Percentiles rank a stretch among this genome's conserved stretches.
These are phyloP conservation scores for Sherardia arvensis DNA, from an alignment of 257 asterid species.

Conservation along the genomic window DNA sequence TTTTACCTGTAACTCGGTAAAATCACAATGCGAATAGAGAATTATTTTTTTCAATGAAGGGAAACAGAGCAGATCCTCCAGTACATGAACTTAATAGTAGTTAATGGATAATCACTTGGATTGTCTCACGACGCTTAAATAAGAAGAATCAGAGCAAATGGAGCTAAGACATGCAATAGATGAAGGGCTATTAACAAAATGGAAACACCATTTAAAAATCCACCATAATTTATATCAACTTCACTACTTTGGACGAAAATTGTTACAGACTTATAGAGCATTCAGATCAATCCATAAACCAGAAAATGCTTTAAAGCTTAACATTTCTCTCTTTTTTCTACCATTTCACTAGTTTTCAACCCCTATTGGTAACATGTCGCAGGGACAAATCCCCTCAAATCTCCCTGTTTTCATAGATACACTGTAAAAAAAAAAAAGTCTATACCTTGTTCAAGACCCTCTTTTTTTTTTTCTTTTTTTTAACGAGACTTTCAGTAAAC, in stretches of 20 bases:
- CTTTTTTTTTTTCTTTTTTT: too few species aligned
- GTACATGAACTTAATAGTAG: background rate
- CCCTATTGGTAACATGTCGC: background rate
- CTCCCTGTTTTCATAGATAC: background rate
- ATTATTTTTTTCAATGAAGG: too few species aligned
- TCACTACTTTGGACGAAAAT: background rate
- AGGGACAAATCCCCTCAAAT: background rate
- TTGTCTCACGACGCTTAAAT: background rate
- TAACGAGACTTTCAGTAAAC: background rate
- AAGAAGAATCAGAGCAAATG: background rate
- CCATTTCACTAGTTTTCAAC: background rate
- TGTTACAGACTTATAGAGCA: background rate
- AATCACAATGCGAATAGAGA: too few species aligned
- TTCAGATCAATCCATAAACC: background rate
- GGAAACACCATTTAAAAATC: background rate
- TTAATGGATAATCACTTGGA: background rate
- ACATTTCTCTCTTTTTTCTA: background rate
- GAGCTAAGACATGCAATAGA: background rate
- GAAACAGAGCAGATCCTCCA: background rate
- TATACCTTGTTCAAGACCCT: background rate
- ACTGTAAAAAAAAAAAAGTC: conserved; percentile 1
- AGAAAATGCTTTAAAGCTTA: background rate
- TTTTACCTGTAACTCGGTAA: too few species aligned
- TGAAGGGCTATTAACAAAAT: background rate
- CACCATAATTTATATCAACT: background rate